phyloP scores from a whole-genome alignment of 2,329 filamentous ascomycete species.

The Colletotrichum ledebouriae region DNA sequence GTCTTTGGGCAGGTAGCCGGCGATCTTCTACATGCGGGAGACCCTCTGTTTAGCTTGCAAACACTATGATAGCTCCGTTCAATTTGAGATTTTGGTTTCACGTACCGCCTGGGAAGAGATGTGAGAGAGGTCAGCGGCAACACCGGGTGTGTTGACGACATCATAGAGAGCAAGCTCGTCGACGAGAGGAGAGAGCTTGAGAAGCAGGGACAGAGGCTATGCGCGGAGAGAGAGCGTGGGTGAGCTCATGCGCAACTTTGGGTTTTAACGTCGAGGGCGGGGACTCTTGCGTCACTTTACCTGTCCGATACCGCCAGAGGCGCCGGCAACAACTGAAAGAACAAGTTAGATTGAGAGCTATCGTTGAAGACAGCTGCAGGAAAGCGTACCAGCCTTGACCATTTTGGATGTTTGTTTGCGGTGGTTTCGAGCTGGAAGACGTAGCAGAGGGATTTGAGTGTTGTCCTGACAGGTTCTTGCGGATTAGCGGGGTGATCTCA shows the following conservation, averaged over 20 bases:
- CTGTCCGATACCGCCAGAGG: slow-evolving; percentile 98
- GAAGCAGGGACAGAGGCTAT: slow-evolving; percentile 93
- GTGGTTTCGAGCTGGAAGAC: slow-evolving; percentile 33
- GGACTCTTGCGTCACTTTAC: slow-evolving; percentile 61
- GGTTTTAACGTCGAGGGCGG: slow-evolving; percentile 24
- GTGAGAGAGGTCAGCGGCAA: slow-evolving; percentile 95
- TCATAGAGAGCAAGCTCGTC: slow-evolving; percentile 97
- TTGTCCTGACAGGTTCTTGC: slow-evolving; percentile 27
- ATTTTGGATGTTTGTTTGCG: slow-evolving; percentile 55
- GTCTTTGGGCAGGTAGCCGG: slow-evolving; percentile 88
- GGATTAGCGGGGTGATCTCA: slow-evolving; percentile 42
- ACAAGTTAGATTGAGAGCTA: slow-evolving; percentile 10
- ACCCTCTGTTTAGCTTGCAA: slow-evolving; percentile 26
- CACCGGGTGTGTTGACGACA: slow-evolving; percentile 98
- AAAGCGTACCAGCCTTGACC: slow-evolving; percentile 72
- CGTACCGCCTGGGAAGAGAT: slow-evolving; percentile 89
- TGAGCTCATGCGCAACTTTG: slow-evolving; percentile 41
- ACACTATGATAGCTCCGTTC: background rate
- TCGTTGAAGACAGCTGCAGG: background rate
- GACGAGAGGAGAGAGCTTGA: slow-evolving; percentile 90
- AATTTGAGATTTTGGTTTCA: slow-evolving; percentile 35
- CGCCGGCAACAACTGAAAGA: slow-evolving; percentile 84
- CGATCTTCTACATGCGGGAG: slow-evolving; percentile 73
- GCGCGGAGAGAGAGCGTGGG: slow-evolving; percentile 24
- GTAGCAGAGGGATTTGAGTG: slow-evolving; percentile 8